Evolutionary conservation across 73 alveolate species (phyloP).

Genomic region (Paraurostyla sp.): DNA sequence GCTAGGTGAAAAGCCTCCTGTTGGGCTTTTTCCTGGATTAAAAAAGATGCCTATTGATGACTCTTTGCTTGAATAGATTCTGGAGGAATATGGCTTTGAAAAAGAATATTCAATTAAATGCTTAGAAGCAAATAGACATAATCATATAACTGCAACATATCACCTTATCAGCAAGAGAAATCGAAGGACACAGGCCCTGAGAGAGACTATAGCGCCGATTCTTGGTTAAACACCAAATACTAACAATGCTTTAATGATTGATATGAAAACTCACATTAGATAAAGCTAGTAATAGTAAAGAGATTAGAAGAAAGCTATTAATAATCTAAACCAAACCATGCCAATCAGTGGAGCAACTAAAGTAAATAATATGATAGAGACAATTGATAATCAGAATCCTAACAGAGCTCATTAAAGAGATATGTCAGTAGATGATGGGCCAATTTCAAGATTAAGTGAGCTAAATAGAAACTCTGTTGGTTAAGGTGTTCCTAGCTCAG

Average conservation of each 20-base stretch:
- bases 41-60: constrained; percentile 17
- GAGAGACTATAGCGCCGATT: constrained; percentile 48
- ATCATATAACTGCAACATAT: constrained; percentile 82
- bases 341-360: background rate
- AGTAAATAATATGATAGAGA: constrained; percentile 22
- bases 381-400: background rate
- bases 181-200: constrained; percentile 20
- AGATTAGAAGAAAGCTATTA: background rate
- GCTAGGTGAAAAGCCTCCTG: background rate
- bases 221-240: background rate
- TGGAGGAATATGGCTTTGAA: constrained; percentile 78
- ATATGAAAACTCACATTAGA: background rate
- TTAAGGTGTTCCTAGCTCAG: background rate
- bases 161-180: constrained; percentile 55
- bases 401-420: constrained; percentile 17
- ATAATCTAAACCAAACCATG: constrained; percentile 37
- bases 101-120: constrained; percentile 75
- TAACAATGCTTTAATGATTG: background rate
- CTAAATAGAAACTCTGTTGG: background rate
- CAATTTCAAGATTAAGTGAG: constrained; percentile 22
- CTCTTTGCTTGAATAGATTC: background rate
- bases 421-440: constrained; percentile 54
- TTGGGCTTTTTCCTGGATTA: constrained; percentile 36
- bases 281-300: background rate
- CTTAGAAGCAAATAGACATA: constrained; percentile 85